Evolutionary conservation across 2,329 filamentous ascomycete genomes (phyloP), one percentile per base, ranked within the genome.

Genomic region (Sclerotinia nivalis): DNA sequence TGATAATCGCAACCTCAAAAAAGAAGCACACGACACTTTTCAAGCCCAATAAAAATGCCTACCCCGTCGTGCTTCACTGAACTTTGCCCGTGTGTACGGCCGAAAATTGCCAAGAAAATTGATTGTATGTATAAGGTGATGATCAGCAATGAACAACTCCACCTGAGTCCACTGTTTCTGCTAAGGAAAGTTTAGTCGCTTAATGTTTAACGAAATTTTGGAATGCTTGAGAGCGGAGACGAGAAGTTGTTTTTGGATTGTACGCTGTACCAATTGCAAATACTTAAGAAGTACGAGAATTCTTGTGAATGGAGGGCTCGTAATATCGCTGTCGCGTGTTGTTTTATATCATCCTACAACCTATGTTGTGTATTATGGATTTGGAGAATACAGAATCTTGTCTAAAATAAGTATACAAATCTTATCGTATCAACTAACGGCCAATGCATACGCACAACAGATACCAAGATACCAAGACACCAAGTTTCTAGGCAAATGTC

Each of bases 391-490:
- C 22, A 13, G 49, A 60, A 60, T 62, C 12, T 3, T 62, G 20
- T 31, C 40, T 18, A 28, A 18, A 45, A 31, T 1, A 60, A 25
- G 58, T 61, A 25, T n/a, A 22, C 50, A 31, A 54, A 13, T 58
- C 55, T n/a, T n/a, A n/a, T n/a, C n/a, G 34, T 60, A 18, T 40
- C 13, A 18, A 59, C 15, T 18, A 25, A 50, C 13, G 43, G 49
- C 28, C 43, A 22, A 45, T 45, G 28, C 13, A n/a, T 56, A 56
- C 31, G 31, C 55, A 37, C 31, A 56, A 37, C 31, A 31, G 55
- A 37, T 28, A 62, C 45, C 15, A 37, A 34, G 45, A 40, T 52
- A 64, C 31, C 28, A 64, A 64, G 28, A 61, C 47, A 62, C 25
- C 45, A 58, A 25, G 56, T n/a, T 40, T 62, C 28, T 37, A 50